Conservation (phyloP, 2,329 filamentous ascomycete species). For the Penicillium digitatum region DNA sequence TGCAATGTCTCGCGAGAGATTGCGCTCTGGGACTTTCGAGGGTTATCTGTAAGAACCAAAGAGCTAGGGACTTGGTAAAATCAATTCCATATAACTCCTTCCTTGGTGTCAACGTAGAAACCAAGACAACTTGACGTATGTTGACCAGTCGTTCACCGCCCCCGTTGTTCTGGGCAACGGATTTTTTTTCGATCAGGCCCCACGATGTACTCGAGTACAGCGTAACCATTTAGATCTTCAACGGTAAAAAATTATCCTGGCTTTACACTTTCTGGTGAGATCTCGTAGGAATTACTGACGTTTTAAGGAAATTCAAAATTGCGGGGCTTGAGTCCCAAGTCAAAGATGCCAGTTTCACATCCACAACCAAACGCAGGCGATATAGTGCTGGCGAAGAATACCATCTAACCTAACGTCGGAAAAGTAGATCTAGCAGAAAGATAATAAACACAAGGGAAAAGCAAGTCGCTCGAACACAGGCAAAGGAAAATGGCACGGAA, state of each 20-base stretch:
- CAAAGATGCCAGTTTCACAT: neutral
- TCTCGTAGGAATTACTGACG: neutral
- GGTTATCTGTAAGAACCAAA: neutral
- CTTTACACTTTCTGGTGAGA: neutral
- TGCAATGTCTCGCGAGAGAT: neutral
- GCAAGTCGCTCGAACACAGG: neutral
- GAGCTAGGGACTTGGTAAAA: constrained; percentile 1
- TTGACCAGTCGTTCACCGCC: constrained; percentile 20
- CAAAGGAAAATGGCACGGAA: constrained; percentile 9
- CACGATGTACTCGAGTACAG: neutral
- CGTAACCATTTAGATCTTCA: neutral
- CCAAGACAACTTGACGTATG: constrained; percentile 2
- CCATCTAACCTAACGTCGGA: constrained; percentile 1
- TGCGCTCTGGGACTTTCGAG: neutral
- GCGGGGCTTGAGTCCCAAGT: neutral
- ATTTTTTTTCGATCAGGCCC: constrained; percentile 6
- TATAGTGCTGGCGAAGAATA: neutral
- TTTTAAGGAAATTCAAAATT: neutral
- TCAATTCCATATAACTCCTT: neutral
- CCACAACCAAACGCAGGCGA: neutral
- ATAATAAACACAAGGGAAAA: constrained; percentile 1
- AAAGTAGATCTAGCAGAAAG: neutral
- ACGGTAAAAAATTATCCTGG: neutral
- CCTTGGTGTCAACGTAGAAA: constrained; percentile 5
- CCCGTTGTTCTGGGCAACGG: constrained; percentile 19